Percentiles rank a stretch among this genome's conserved stretches.
phyloP scores from a whole-genome alignment of 305 asterid species.

The Withania somnifera region DNA sequence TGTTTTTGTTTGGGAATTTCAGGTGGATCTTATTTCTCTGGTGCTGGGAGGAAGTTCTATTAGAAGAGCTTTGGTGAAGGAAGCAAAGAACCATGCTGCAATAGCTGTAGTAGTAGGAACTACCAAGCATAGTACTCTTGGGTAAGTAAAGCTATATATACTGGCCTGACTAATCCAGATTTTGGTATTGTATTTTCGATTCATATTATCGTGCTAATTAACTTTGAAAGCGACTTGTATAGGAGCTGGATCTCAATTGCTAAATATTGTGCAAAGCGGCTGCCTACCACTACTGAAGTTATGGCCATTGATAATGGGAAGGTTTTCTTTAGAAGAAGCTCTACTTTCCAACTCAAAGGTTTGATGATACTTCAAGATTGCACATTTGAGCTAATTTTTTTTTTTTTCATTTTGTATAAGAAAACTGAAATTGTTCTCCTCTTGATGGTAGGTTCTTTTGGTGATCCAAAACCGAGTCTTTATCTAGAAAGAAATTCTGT shows the following conservation, averaged over 20 bases:
- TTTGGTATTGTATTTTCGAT: not conserved
- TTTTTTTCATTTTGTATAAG: not conserved
- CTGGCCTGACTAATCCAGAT: not conserved
- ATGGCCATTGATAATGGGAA: slow-evolving; percentile 66
- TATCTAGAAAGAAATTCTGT: slow-evolving; percentile 5
- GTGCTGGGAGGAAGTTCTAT: slow-evolving; percentile 58
- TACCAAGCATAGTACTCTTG: slow-evolving; percentile 35
- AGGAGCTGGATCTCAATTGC: slow-evolving; percentile 73
- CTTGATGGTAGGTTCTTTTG: slow-evolving; percentile 10
- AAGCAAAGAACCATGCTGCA: slow-evolving; percentile 53
- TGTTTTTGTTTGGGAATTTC: slow-evolving; percentile 14
- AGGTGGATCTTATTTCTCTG: slow-evolving; percentile 54
- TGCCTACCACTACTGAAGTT: slow-evolving; percentile 53
- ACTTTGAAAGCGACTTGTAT: slow-evolving; percentile 10
- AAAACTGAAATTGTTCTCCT: not conserved
- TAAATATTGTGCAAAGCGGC: slow-evolving; percentile 60
- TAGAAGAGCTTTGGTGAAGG: slow-evolving; percentile 58
- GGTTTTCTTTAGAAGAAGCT: slow-evolving; percentile 47
- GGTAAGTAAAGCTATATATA: slow-evolving; percentile 30
- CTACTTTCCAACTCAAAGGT: slow-evolving; percentile 36
- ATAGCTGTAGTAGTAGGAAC: slow-evolving; percentile 67
- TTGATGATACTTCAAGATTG: not conserved
- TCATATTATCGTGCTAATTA: not conserved
- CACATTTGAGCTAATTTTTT: not conserved
- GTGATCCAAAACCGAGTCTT: slow-evolving; percentile 28